These are phyloP conservation scores for Diphasiastrum complanatum DNA, from an alignment of 83 land plant genomes.

Conservation along the genomic window DNA sequence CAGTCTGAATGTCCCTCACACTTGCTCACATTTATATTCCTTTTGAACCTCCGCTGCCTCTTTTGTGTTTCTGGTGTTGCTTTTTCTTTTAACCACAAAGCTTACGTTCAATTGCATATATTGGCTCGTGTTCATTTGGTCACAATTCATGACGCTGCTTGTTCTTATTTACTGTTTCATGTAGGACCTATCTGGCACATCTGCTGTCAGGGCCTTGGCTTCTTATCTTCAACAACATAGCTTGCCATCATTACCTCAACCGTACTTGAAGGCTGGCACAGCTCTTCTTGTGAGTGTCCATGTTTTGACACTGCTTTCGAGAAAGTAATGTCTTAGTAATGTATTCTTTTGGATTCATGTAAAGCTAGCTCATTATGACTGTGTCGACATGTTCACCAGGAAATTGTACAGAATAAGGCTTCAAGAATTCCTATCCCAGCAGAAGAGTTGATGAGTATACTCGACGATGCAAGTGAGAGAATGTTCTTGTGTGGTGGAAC, in stretches of 20 bases:
- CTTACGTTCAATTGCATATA: too few relatives aligned
- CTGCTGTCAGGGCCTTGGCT: conserved; percentile 40
- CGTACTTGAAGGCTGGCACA: conserved; percentile 61
- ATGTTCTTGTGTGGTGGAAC: conserved; percentile 72
- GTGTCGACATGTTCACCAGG: conserved; percentile 33
- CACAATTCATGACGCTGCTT: too few relatives aligned
- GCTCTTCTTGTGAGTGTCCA: conserved; percentile 51
- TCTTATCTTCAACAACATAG: conserved; percentile 41
- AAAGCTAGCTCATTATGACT: neutral
- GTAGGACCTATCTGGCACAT: conserved; percentile 64
- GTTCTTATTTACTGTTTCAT: conserved; percentile 2
- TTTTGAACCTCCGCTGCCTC: neutral
- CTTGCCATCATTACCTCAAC: conserved; percentile 42
- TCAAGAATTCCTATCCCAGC: conserved; percentile 49
- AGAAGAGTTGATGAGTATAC: conserved; percentile 50
- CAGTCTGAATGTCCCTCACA: too few relatives aligned
- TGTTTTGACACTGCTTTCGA: neutral
- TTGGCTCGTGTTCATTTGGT: too few relatives aligned
- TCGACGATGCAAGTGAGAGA: conserved; percentile 88
- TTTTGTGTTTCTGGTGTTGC: too few relatives aligned
- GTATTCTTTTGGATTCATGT: neutral
- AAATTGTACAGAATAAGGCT: conserved; percentile 52
- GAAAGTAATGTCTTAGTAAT: neutral
- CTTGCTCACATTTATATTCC: neutral
- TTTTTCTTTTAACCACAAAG: too few relatives aligned